Conservation (phyloP, 805 yeast species). For the Ogataea nakhonphanomensis region DNA sequence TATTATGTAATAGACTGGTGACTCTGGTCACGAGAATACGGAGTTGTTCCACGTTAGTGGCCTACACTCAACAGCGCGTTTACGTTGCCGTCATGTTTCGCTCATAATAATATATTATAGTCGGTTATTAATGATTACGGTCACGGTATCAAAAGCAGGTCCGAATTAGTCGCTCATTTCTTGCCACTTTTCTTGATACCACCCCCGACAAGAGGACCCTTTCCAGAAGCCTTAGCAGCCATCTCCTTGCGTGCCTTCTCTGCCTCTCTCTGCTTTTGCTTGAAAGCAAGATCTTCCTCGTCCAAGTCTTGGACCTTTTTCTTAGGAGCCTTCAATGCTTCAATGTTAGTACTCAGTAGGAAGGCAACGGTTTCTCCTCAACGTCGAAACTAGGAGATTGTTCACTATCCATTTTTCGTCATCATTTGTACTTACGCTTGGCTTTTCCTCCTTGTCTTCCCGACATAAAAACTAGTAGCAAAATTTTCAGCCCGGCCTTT, state of each 20-base stretch:
- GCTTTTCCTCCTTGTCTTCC: conserved; percentile 98
- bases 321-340: conserved; percentile 74
- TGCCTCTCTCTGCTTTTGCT: conserved; percentile 91
- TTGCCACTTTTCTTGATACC: conserved; percentile 90
- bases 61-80: too few species aligned
- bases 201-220: conserved; percentile 90
- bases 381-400: conserved; percentile 25
- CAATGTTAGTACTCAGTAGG: conserved; percentile 18
- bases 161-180: conserved; percentile 32
- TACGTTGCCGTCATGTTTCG: too few species aligned
- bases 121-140: too few species aligned
- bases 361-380: conserved; percentile 28
- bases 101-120: too few species aligned
- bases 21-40: too few species aligned
- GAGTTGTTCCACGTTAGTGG: too few species aligned
- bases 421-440: conserved; percentile 56
- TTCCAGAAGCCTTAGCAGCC: conserved; percentile 81
- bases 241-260: conserved; percentile 90
- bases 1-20: background rate
- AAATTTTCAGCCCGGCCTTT: conserved; percentile 2
- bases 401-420: conserved; percentile 26
- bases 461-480: conserved; percentile 49
- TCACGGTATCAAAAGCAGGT: too few species aligned
- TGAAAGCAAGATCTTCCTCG: conserved; percentile 87
- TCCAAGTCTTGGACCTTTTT: conserved; percentile 72